Percentiles rank a stretch among this genome's conserved stretches.
These are phyloP conservation scores for Tremellales sp. DNA, from an alignment of 1,284 basidiomycete species.

Conservation along the genomic window DNA sequence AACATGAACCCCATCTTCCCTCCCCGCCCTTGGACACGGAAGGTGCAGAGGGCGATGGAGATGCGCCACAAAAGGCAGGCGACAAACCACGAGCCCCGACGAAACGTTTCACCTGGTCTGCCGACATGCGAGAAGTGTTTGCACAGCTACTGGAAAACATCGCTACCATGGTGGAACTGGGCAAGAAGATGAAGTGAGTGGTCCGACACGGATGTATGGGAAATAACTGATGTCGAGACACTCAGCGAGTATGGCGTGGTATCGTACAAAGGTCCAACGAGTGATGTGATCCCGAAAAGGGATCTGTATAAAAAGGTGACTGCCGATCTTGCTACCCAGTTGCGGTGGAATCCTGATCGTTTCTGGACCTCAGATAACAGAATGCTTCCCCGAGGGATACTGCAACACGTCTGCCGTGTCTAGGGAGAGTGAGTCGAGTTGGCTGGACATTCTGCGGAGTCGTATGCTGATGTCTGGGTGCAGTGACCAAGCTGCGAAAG, in stretches of 20 bases:
- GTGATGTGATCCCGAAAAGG: conserved; percentile 28
- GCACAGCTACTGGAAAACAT: conserved; percentile 39
- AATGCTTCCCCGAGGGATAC: conserved; percentile 42
- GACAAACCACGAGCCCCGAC: conserved; percentile 23
- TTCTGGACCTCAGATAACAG: conserved; percentile 23
- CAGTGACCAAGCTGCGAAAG: too few relatives aligned
- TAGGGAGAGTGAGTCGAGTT: conserved; percentile 33
- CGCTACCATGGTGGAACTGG: conserved; percentile 33
- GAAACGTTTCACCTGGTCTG: conserved; percentile 29
- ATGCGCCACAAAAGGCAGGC: background rate
- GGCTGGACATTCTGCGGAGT: too few relatives aligned
- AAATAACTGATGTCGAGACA: conserved; percentile 20
- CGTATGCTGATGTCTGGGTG: too few relatives aligned
- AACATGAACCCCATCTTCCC: conserved; percentile 1
- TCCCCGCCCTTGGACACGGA: background rate
- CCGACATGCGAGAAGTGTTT: conserved; percentile 39
- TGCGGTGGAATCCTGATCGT: background rate
- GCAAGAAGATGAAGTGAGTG: conserved; percentile 32
- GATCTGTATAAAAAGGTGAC: conserved; percentile 29
- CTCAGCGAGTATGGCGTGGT: conserved; percentile 13
- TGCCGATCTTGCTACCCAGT: background rate
- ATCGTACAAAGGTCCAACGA: conserved; percentile 14
- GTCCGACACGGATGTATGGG: conserved; percentile 10
- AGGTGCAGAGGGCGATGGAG: conserved; percentile 5
- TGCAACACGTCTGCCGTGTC: conserved; percentile 29